Conservation (phyloP, 148 eudicot genomes). For the Fagopyrum esculentum region DNA sequence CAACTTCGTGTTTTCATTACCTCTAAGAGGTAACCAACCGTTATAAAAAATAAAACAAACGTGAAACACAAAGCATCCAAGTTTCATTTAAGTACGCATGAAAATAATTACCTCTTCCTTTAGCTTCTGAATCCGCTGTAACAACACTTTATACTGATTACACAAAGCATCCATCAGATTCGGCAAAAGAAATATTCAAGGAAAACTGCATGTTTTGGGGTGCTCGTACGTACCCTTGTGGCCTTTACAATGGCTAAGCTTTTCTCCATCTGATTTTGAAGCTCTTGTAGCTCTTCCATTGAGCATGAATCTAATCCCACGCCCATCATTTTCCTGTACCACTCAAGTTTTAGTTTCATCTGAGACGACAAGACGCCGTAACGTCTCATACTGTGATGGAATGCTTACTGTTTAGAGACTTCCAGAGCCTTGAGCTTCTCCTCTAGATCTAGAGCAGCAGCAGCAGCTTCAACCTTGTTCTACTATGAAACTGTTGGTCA, state of each 20-base stretch:
- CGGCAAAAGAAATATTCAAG: background rate
- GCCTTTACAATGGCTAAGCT: constrained; percentile 50
- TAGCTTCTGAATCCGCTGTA: constrained; percentile 47
- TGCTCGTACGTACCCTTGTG: constrained; percentile 37
- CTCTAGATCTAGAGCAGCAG: constrained; percentile 17
- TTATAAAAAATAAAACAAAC: background rate
- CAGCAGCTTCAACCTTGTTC: constrained; percentile 31
- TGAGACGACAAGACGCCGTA: background rate
- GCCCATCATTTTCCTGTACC: constrained; percentile 53
- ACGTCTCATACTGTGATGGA: too few relatives aligned
- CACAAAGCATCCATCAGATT: background rate
- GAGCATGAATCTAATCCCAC: constrained; percentile 44
- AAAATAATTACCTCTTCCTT: constrained; percentile 41
- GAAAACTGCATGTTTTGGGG: background rate
- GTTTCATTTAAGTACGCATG: too few relatives aligned
- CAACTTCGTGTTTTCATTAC: too few relatives aligned
- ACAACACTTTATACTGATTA: constrained; percentile 39
- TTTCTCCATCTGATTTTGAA: constrained; percentile 48
- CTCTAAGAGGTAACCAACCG: too few relatives aligned
- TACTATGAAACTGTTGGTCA: too few relatives aligned
- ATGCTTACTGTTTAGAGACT: constrained; percentile 36
- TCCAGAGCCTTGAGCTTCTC: constrained; percentile 42
- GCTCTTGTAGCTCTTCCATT: constrained; percentile 48
- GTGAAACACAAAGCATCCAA: too few relatives aligned
- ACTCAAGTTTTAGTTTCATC: background rate